Evolutionary conservation across 2,329 filamentous ascomycete genomes (phyloP).

Genomic region (Colletotrichum somersetense): DNA sequence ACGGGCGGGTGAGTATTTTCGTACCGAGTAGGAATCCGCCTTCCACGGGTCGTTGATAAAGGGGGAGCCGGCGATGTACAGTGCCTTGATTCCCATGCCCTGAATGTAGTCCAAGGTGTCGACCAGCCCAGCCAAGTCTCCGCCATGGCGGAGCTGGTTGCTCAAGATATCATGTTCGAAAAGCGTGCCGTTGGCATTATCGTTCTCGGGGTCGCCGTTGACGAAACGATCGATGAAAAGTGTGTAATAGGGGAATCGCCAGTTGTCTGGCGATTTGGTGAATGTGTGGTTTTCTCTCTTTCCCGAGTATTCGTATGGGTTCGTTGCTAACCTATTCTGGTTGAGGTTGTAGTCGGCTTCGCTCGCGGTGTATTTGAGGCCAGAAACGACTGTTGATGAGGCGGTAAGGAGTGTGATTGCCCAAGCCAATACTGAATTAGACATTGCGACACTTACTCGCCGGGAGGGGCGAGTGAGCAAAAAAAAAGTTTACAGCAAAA

Average conservation of each 20-base stretch:
- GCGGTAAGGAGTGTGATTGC: conserved; percentile 40
- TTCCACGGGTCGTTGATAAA: conserved; percentile 76
- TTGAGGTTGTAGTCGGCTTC: conserved; percentile 70
- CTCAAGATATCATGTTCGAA: conserved; percentile 72
- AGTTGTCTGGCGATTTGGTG: conserved; percentile 68
- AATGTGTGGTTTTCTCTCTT: conserved; percentile 67
- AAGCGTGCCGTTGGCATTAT: conserved; percentile 70
- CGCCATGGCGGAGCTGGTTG: conserved; percentile 74
- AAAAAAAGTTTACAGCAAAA: conserved; percentile 29
- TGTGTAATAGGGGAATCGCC: conserved; percentile 76
- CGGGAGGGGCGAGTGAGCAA: conserved; percentile 39
- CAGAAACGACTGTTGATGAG: conserved; percentile 46
- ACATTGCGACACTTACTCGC: conserved; percentile 41
- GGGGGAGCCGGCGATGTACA: conserved; percentile 74
- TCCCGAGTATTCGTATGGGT: conserved; percentile 70
- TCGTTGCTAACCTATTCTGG: conserved; percentile 65
- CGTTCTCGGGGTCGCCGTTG: conserved; percentile 74
- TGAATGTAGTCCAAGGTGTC: conserved; percentile 74
- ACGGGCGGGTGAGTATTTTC: conserved; percentile 29
- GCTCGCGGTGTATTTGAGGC: conserved; percentile 47
- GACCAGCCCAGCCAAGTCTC: conserved; percentile 68
- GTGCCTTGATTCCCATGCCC: conserved; percentile 72
- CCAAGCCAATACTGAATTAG: conserved; percentile 41
- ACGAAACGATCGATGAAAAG: conserved; percentile 74
- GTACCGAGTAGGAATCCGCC: conserved; percentile 66